Evolutionary conservation across 2,329 filamentous ascomycete species (phyloP).

Genomic region (Cladophialophora yegresii): DNA sequence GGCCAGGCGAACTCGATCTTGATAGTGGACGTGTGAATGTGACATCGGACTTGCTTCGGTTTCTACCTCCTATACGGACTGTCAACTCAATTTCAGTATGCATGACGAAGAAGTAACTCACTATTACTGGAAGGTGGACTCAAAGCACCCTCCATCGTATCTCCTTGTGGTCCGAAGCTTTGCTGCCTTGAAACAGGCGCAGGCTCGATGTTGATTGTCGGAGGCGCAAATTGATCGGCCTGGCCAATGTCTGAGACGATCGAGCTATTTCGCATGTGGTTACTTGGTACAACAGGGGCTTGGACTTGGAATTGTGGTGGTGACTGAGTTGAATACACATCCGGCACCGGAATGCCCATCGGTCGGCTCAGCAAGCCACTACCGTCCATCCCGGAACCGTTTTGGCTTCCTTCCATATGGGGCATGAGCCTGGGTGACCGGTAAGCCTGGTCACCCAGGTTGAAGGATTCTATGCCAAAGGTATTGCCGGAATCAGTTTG

Average conservation of each 20-base stretch:
- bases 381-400: slow-evolving; percentile 36
- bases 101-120: neutral
- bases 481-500: slow-evolving; percentile 76
- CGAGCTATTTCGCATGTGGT: slow-evolving; percentile 51
- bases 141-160: slow-evolving; percentile 71
- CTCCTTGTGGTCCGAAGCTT: slow-evolving; percentile 67
- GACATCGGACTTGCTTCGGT: slow-evolving; percentile 62
- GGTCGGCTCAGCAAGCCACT: slow-evolving; percentile 41
- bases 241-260: slow-evolving; percentile 63
- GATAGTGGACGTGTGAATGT: slow-evolving; percentile 40
- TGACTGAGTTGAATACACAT: slow-evolving; percentile 53
- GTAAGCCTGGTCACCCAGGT: slow-evolving; percentile 68
- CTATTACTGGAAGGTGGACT: slow-evolving; percentile 64
- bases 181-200: slow-evolving; percentile 66
- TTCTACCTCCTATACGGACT: slow-evolving; percentile 51
- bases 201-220: slow-evolving; percentile 91
- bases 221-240: slow-evolving; percentile 78
- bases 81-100: slow-evolving; percentile 31
- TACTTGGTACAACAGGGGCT: slow-evolving; percentile 48
- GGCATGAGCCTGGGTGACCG: slow-evolving; percentile 66
- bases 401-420: slow-evolving; percentile 56
- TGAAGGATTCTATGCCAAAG: slow-evolving; percentile 76
- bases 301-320: slow-evolving; percentile 44
- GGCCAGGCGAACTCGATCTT: slow-evolving; percentile 33
- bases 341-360: slow-evolving; percentile 46